A percentile compares a stretch with the other conserved stretches of the same genome.
Evolutionary conservation across 768 basidiomycete species (phyloP).

Genomic region (Hysterangium stoloniferum): DNA sequence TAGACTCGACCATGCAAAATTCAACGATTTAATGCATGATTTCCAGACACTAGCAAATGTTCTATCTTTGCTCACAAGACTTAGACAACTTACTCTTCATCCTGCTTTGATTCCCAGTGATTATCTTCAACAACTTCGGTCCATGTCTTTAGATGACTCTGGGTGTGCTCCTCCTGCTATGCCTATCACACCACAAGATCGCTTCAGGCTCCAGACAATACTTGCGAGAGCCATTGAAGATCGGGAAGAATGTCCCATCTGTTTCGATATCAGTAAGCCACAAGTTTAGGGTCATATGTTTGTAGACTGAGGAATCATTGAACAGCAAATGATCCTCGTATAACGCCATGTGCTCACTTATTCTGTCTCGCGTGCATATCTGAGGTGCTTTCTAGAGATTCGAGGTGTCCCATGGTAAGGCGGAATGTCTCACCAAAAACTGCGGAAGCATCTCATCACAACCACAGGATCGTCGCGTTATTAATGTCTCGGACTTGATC

Average conservation of each 20-base stretch:
- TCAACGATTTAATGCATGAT: background rate
- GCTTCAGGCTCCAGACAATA: slow-evolving; percentile 43
- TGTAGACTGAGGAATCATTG: no score
- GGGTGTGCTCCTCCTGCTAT: slow-evolving; percentile 18
- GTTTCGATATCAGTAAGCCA: slow-evolving; percentile 42
- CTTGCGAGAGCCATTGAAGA: slow-evolving; percentile 70
- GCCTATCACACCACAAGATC: slow-evolving; percentile 46
- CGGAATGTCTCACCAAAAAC: background rate
- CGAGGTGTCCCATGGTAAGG: slow-evolving; percentile 74
- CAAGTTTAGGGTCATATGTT: no score
- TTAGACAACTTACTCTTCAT: slow-evolving; percentile 77
- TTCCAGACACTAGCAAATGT: slow-evolving; percentile 59
- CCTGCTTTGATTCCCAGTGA: slow-evolving; percentile 64
- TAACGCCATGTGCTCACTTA: slow-evolving; percentile 64
- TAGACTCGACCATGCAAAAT: background rate
- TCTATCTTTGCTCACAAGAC: slow-evolving; percentile 75
- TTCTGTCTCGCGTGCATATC: slow-evolving; percentile 70
- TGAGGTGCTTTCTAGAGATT: slow-evolving; percentile 60
- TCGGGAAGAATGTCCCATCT: slow-evolving; percentile 76
- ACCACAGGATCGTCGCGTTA: slow-evolving; percentile 58
- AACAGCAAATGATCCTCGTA: slow-evolving; percentile 47
- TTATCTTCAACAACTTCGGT: slow-evolving; percentile 58
- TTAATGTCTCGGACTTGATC: slow-evolving; percentile 48
- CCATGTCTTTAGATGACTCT: slow-evolving; percentile 25
- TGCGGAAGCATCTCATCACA: background rate